A percentile compares a stretch with the other conserved stretches of the same genome.
phyloP scores from a whole-genome alignment of 1,284 basidiomycete species.

The Ustilago tritici region DNA sequence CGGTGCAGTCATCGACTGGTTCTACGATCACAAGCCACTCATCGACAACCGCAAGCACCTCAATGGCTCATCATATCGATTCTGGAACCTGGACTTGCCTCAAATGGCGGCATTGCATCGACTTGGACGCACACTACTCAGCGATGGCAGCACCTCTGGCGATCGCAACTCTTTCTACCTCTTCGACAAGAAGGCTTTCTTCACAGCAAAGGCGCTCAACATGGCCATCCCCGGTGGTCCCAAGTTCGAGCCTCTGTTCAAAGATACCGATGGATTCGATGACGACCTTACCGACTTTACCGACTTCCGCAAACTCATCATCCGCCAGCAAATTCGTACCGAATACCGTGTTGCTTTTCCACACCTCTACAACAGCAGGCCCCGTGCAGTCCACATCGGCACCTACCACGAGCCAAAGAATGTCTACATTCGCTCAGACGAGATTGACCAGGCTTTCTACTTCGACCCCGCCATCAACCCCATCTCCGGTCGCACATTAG shows the following conservation, averaged over 20 bases:
- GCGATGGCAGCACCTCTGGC: constrained; percentile 84
- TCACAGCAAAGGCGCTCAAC: constrained; percentile 93
- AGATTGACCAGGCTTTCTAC: constrained; percentile 99
- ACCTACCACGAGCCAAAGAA: constrained; percentile 95
- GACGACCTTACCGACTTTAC: constrained; percentile 99
- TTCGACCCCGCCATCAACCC: constrained; percentile 91
- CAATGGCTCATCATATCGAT: constrained; percentile 93
- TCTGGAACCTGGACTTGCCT: constrained; percentile 90
- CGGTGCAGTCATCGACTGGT: constrained; percentile 94
- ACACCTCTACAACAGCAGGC: constrained; percentile 97
- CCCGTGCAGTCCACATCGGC: constrained; percentile 91
- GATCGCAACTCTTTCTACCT: constrained; percentile 84
- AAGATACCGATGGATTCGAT: constrained; percentile 96
- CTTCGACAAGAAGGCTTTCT: constrained; percentile 98
- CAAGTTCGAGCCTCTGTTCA: constrained; percentile 78
- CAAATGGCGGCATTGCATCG: constrained; percentile 98
- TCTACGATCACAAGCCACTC: constrained; percentile 96
- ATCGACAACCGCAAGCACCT: constrained; percentile 81
- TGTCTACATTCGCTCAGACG: constrained; percentile 98
- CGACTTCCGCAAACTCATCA: constrained; percentile 99
- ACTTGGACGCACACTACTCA: constrained; percentile 90
- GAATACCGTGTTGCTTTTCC: constrained; percentile 99
- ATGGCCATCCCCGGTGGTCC: constrained; percentile 99
- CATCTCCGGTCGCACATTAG: constrained; percentile 73
- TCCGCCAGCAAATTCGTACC: constrained; percentile 96